These are phyloP conservation scores for Grosmannia serpens DNA, from an alignment of 2,329 filamentous ascomycete genomes.

Conservation along the genomic window DNA sequence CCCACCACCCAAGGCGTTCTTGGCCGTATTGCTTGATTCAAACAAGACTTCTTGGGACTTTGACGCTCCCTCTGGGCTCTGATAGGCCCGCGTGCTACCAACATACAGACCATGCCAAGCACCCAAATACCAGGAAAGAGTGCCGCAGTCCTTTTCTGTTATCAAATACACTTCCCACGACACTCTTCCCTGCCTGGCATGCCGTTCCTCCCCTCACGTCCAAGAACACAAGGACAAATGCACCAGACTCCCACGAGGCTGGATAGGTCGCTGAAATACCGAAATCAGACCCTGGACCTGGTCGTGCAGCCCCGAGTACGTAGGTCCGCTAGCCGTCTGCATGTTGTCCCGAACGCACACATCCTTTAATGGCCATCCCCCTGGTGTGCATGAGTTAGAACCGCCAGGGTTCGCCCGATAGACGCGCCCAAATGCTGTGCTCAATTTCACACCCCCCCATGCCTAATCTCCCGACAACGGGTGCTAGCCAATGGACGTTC, in stretches of 20 bases:
- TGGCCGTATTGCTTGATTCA: background rate
- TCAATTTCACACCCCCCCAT: background rate
- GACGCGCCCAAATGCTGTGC: background rate
- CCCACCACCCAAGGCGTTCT: background rate
- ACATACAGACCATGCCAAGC: too few relatives aligned
- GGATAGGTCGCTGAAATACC: background rate
- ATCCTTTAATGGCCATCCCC: too few relatives aligned
- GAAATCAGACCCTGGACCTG: too few relatives aligned
- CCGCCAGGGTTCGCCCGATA: background rate
- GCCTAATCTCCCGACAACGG: background rate
- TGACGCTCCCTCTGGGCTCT: too few relatives aligned
- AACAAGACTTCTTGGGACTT: background rate
- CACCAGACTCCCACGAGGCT: background rate
- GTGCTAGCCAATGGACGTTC: background rate
- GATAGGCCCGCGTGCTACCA: too few relatives aligned
- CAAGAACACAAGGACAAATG: background rate
- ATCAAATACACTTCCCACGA: too few relatives aligned
- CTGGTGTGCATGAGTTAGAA: background rate
- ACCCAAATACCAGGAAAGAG: too few relatives aligned
- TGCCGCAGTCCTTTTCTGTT: too few relatives aligned
- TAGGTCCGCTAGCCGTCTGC: too few relatives aligned
- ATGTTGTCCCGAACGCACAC: too few relatives aligned
- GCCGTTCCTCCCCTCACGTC: background rate
- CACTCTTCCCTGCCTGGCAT: background rate
- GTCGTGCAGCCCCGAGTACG: too few relatives aligned